Evolutionary conservation across 805 yeast species (phyloP).

Genomic region (Ogataea siamensis): DNA sequence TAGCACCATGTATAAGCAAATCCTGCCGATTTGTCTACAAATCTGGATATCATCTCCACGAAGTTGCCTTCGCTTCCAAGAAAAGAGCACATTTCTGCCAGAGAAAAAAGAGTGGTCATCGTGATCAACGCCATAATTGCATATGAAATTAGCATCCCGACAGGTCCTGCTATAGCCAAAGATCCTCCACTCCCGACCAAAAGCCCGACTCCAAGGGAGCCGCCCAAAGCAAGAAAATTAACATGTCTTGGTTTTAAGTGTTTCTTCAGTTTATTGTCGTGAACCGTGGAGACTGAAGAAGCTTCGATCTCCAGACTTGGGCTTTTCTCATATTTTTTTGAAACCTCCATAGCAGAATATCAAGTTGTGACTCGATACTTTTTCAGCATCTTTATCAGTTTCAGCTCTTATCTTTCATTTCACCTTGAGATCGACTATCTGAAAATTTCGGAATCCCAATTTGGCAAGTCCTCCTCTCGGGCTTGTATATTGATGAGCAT

Average conservation of each 20-base stretch:
- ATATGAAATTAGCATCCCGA: slow-evolving; percentile 60
- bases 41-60: slow-evolving; percentile 66
- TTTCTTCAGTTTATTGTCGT: slow-evolving; percentile 36
- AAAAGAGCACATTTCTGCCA: slow-evolving; percentile 81
- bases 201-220: slow-evolving; percentile 77
- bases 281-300: not conserved
- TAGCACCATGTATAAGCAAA: slow-evolving; percentile 53
- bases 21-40: slow-evolving; percentile 69
- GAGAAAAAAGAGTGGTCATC: slow-evolving; percentile 62
- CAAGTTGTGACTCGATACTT: too few species aligned
- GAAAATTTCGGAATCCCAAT: too few species aligned
- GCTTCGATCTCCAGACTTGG: not conserved
- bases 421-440: too few species aligned
- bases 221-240: slow-evolving; percentile 76
- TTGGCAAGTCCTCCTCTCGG: too few species aligned
- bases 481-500: too few species aligned
- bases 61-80: slow-evolving; percentile 70
- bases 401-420: too few species aligned
- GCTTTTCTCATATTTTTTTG: not conserved
- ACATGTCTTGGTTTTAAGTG: slow-evolving; percentile 65
- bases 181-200: slow-evolving; percentile 64
- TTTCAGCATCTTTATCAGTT: too few species aligned
- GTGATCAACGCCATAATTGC: slow-evolving; percentile 65
- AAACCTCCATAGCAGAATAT: too few species aligned
- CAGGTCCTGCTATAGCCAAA: slow-evolving; percentile 63